These are phyloP conservation scores for Phytophthora parvispora DNA, from an alignment of 352 stramenopile species.

Conservation along the genomic window DNA sequence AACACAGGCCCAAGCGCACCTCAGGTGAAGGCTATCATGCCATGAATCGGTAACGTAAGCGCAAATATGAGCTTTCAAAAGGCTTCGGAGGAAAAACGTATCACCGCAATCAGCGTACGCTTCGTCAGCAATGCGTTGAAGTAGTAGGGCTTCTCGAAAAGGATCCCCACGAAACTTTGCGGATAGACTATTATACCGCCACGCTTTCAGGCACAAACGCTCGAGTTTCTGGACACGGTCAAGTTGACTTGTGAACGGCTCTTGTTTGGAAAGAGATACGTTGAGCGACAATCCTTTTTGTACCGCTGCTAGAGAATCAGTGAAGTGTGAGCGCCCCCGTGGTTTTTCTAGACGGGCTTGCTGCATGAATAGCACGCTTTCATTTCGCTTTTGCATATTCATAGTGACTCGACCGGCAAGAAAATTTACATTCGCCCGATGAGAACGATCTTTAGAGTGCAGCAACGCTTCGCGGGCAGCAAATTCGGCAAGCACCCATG, in stretches of 20 bases:
- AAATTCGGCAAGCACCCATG: slow-evolving; percentile 43
- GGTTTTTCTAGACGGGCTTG: slow-evolving; percentile 40
- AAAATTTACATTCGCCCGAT: slow-evolving; percentile 40
- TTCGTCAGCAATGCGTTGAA: slow-evolving; percentile 65
- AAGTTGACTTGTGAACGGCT: slow-evolving; percentile 52
- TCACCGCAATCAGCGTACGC: slow-evolving; percentile 50
- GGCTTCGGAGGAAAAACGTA: slow-evolving; percentile 61
- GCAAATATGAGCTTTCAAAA: slow-evolving; percentile 62
- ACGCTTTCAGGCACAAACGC: slow-evolving; percentile 70
- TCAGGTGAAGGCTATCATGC: slow-evolving; percentile 51
- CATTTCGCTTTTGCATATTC: slow-evolving; percentile 26
- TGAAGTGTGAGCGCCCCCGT: slow-evolving; percentile 1
- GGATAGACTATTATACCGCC: slow-evolving; percentile 59
- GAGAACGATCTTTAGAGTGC: slow-evolving; percentile 33
- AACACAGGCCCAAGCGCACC: slow-evolving; percentile 37
- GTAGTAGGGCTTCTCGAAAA: slow-evolving; percentile 63
- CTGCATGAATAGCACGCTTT: slow-evolving; percentile 35
- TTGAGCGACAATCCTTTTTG: slow-evolving; percentile 45
- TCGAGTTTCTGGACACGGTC: slow-evolving; percentile 68
- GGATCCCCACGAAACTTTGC: slow-evolving; percentile 41
- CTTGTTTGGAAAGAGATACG: slow-evolving; percentile 36
- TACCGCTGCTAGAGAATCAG: slow-evolving; percentile 46
- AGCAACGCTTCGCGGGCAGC: slow-evolving; percentile 30
- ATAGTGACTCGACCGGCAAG: slow-evolving; percentile 30
- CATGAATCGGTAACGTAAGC: slow-evolving; percentile 39